Base-by-base conservation (phyloP, 2,329 filamentous ascomycete genomes). In the Cladorrhinum sp. region DNA sequence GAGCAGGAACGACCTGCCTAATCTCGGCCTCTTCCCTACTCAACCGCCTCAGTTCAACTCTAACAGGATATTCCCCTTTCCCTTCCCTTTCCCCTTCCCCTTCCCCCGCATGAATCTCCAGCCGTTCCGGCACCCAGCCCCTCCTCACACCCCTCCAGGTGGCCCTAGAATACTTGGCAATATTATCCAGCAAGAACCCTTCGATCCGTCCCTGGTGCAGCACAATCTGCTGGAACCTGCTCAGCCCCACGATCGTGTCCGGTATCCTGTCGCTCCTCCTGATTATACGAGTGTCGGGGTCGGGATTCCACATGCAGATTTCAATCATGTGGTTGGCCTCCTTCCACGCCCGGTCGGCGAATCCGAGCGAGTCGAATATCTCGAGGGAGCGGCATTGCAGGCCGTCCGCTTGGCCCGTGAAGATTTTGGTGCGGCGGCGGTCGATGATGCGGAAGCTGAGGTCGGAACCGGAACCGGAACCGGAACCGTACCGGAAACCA, bases 181-280 rank as follows among this genome's bases (percentile, higher is more conserved):
- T 67, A 49, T 68, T 59, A 52, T 64, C 61, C 52, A 69, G 36
- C 62, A 89, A 86, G 69, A 87, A 88, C 1, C 80, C 77, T 69
- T 91, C 88, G 62, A 91, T 85, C 1, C 87, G 82, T 2, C 87
- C 89, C 73, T 92, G 89, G 66, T 90, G 88, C 41, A 92, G 72
- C 3, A 89, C 84, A 2, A 85, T 81, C 68, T 91, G 82, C 58
- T 85, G 83, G 65, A 88, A 89, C 4, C 81, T 80, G 22, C 81
- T 86, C 54, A 88, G 76, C 0, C 84, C 85, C 0, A 81, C 79
- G 50, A 84, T 83, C 0, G 83, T 87, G 71, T 90, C 86, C 0
- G 83, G 79, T 18, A 88, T 85, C 49, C 84, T 79, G 54, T 85
- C 85, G 25, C 78, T 84, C 45, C 86, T 79, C 50, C 76, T 75